Evolutionary conservation across 345 rosid species (phyloP), one percentile per base, ranked within the genome.

Genomic region (Zanthoxylum bungeanum): DNA sequence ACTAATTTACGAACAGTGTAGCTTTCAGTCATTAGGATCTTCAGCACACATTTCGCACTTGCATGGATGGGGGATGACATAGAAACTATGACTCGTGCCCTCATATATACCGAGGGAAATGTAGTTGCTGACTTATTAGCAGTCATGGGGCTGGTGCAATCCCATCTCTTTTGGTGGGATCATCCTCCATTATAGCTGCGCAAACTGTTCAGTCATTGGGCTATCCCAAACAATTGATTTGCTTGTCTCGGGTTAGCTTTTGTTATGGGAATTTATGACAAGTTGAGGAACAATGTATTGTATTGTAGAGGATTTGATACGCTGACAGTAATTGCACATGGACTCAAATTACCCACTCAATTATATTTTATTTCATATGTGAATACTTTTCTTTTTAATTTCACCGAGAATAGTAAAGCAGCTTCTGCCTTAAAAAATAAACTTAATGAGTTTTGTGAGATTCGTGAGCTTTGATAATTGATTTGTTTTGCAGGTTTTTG

Each of bases 401-500:
- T n/a, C n/a, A n/a, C n/a, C n/a, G n/a, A n/a, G n/a, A n/a, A n/a
- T n/a, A n/a, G n/a, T n/a, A n/a, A 52, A 22, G 24, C 55, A 5
- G 65, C 40, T 49, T n/a, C n/a, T n/a, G n/a, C n/a, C n/a, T n/a
- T n/a, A n/a, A n/a, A n/a, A n/a, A n/a, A n/a, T n/a, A n/a, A n/a
- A n/a, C n/a, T n/a, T n/a, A n/a, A n/a, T n/a, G n/a, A n/a, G n/a
- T n/a, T n/a, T n/a, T n/a, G n/a, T n/a, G n/a, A n/a, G n/a, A n/a
- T n/a, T n/a, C n/a, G n/a, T n/a, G n/a, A n/a, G n/a, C n/a, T n/a
- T n/a, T n/a, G n/a, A 24, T 27, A 1, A 24, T 31, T 19, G 25
- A 56, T 10, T 10, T 42, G 19, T 52, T 51, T 55, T 60, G 71
- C 87, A 92, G 97, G 97, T 94, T 58, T 94, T 94, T 77, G 97